Evolutionary conservation across 2,329 filamentous ascomycete species (phyloP).

Genomic region (Ascochyta pisi): DNA sequence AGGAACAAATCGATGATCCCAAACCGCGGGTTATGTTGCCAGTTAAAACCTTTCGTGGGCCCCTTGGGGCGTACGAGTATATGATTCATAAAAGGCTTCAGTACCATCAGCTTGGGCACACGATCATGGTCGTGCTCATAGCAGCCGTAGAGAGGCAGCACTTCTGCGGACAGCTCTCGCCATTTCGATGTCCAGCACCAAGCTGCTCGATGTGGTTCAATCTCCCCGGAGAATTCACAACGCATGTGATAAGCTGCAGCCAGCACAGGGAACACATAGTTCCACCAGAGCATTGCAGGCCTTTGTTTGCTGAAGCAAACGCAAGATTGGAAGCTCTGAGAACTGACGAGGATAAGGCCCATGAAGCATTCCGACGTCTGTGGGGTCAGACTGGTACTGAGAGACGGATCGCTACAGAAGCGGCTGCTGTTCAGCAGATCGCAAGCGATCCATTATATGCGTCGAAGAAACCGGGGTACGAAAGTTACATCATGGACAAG

Average conservation of each 20-base stretch:
- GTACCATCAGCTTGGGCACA: not conserved
- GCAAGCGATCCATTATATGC: slow-evolving; percentile 3
- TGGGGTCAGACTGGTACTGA: not conserved
- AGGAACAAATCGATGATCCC: not conserved
- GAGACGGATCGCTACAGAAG: not conserved
- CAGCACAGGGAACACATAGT: slow-evolving; percentile 1
- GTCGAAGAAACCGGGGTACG: not conserved
- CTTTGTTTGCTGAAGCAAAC: not conserved
- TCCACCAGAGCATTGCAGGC: not conserved
- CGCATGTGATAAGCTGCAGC: slow-evolving; percentile 1
- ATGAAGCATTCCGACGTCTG: not conserved
- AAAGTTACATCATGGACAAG: not conserved
- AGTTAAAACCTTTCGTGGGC: not conserved
- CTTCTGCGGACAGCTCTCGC: slow-evolving; percentile 1
- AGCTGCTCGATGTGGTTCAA: not conserved
- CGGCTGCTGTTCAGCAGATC: slow-evolving; percentile 1
- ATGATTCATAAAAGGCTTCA: not conserved
- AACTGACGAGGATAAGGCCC: not conserved
- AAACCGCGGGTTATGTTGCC: not conserved
- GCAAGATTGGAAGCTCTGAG: not conserved
- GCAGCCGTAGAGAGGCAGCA: not conserved
- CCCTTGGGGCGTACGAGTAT: slow-evolving; percentile 3
- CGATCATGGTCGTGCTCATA: slow-evolving; percentile 3
- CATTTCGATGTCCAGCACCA: slow-evolving; percentile 4
- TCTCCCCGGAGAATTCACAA: slow-evolving; percentile 1